These are phyloP conservation scores for Amaranthus palmeri DNA, from an alignment of 148 eudicot genomes.

Conservation along the genomic window DNA sequence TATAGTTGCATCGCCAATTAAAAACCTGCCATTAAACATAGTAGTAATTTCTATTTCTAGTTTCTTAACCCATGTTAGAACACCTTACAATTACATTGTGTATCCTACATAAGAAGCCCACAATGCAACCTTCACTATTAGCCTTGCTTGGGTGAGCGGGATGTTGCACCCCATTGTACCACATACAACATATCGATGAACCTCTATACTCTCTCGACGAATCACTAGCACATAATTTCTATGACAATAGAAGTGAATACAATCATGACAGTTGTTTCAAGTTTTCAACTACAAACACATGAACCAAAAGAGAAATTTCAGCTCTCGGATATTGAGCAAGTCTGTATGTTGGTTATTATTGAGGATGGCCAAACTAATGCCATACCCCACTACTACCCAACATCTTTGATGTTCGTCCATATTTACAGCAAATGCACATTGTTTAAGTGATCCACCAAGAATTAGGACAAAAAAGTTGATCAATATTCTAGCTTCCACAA, in stretches of 20 bases:
- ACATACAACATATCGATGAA: neutral
- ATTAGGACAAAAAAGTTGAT: slow-evolving; percentile 21
- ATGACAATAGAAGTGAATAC: neutral
- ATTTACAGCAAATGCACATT: slow-evolving; percentile 34
- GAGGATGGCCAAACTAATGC: slow-evolving; percentile 21
- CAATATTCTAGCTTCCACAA: neutral
- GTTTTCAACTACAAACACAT: neutral
- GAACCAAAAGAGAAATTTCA: neutral
- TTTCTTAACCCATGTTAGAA: neutral
- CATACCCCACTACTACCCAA: slow-evolving; percentile 21
- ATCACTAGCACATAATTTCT: neutral
- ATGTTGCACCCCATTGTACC: neutral
- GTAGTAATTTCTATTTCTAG: neutral
- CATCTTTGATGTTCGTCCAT: slow-evolving; percentile 23
- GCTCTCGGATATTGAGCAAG: neutral
- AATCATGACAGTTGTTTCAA: neutral
- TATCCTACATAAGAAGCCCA: neutral
- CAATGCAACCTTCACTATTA: neutral
- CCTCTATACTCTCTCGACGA: neutral
- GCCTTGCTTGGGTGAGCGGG: neutral
- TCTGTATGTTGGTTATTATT: slow-evolving; percentile 16
- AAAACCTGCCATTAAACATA: neutral
- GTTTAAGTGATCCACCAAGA: slow-evolving; percentile 34
- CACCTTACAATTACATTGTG: neutral
- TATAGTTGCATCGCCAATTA: no score